Evolutionary conservation across 345 rosid species (phyloP).

Genomic region (Kandelia obovata): DNA sequence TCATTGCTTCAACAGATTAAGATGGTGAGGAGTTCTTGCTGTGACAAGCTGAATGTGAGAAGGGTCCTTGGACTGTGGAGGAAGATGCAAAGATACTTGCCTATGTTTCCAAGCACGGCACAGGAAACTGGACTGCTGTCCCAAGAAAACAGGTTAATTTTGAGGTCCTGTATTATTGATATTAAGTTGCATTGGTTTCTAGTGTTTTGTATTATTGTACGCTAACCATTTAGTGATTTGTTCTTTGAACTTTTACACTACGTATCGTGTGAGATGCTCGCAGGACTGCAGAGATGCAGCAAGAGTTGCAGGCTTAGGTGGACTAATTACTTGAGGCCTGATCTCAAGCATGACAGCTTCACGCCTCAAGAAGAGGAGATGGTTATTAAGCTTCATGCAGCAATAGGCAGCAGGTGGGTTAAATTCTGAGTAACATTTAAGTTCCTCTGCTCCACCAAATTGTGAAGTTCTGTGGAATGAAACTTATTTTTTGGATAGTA

Average conservation of each 20-base stretch:
- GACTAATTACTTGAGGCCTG: constrained; percentile 62
- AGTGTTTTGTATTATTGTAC: too few relatives aligned
- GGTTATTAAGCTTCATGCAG: constrained; percentile 78
- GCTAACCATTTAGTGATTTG: not conserved
- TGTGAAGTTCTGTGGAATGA: too few relatives aligned
- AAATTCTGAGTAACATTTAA: not conserved
- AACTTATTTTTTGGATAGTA: too few relatives aligned
- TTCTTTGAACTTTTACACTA: not conserved
- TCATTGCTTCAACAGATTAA: not conserved
- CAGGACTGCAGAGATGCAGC: constrained; percentile 71
- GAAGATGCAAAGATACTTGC: constrained; percentile 63
- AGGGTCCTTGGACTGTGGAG: constrained; percentile 55
- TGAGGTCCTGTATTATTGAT: not conserved
- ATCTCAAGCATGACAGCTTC: constrained; percentile 61
- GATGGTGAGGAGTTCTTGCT: constrained; percentile 35
- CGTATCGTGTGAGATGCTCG: constrained; percentile 10
- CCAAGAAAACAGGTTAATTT: constrained; percentile 51
- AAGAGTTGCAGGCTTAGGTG: constrained; percentile 79
- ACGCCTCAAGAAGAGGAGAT: constrained; percentile 82
- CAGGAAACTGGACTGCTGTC: constrained; percentile 50
- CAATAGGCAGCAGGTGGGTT: constrained; percentile 81
- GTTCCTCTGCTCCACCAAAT: too few relatives aligned
- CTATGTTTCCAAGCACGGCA: constrained; percentile 55
- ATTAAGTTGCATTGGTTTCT: not conserved
- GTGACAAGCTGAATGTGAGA: constrained; percentile 40